Percentiles rank a stretch among this genome's conserved stretches.
Evolutionary conservation across 495 filamentous ascomycete genomes (phyloP).

Genomic region (Chaetomium tenue): DNA sequence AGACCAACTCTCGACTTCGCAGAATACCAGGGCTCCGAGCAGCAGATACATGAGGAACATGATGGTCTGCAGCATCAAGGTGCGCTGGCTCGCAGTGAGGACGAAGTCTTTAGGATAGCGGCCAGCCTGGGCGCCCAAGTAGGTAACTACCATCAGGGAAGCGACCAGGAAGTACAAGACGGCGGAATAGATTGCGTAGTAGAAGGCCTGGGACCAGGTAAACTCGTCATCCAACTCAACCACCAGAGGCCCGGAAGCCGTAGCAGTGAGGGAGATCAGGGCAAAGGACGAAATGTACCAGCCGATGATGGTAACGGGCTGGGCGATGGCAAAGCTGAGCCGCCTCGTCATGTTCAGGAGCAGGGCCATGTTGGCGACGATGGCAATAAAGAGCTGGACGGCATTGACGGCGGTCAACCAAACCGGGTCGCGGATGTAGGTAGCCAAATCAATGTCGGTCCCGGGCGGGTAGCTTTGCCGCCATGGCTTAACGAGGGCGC

Average conservation of each 20-base stretch:
- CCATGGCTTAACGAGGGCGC: conserved; percentile 72
- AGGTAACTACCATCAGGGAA: conserved; percentile 66
- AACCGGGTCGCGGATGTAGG: conserved; percentile 61
- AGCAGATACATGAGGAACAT: conserved; percentile 72
- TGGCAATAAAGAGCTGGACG: conserved; percentile 65
- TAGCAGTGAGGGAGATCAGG: conserved; percentile 58
- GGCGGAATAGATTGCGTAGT: conserved; percentile 76
- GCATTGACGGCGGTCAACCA: conserved; percentile 76
- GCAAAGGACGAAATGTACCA: conserved; percentile 66
- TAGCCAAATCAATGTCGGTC: conserved; percentile 45
- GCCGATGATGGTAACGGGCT: conserved; percentile 62
- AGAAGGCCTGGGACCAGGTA: conserved; percentile 69
- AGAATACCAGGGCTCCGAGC: conserved; percentile 68
- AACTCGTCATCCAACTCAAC: conserved; percentile 50
- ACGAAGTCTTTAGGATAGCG: conserved; percentile 70
- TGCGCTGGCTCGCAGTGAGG: conserved; percentile 71
- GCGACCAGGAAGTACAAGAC: conserved; percentile 73
- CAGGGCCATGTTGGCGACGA: conserved; percentile 68
- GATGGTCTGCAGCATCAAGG: conserved; percentile 87
- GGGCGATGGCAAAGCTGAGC: conserved; percentile 75
- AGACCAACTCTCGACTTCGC: conserved; percentile 69
- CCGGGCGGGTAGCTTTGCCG: conserved; percentile 59
- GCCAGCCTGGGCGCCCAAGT: conserved; percentile 59
- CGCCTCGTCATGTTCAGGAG: conserved; percentile 81
- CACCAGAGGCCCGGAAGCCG: conserved; percentile 52